phyloP scores from a whole-genome alignment of 495 filamentous ascomycete genomes.

The Neurospora sp. region DNA sequence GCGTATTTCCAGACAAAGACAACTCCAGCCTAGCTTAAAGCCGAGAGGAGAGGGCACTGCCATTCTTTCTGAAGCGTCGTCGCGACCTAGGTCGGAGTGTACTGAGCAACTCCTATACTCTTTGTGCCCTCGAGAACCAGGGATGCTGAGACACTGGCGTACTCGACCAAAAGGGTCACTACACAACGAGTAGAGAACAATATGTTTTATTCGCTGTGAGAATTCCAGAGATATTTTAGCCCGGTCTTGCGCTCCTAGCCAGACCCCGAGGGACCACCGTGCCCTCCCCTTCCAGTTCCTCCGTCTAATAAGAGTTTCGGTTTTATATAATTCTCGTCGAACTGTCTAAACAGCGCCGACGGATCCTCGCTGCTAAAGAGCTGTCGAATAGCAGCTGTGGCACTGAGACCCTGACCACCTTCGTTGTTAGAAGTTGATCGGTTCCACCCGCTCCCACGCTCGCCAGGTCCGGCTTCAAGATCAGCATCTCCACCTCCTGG shows the following conservation, averaged over 20 bases:
- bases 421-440: slow-evolving; percentile 7
- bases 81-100: not conserved
- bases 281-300: slow-evolving; percentile 22
- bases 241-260: not conserved
- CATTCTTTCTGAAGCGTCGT: not conserved
- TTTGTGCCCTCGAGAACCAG: not conserved
- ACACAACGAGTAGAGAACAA: not conserved
- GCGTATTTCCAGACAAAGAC: not conserved
- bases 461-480: slow-evolving; percentile 7
- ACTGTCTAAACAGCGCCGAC: slow-evolving; percentile 78
- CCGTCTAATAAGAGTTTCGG: slow-evolving; percentile 78
- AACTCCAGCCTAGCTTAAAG: not conserved
- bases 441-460: slow-evolving; percentile 8
- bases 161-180: not conserved
- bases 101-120: not conserved
- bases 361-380: slow-evolving; percentile 69
- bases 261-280: slow-evolving; percentile 6
- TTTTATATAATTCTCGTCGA: slow-evolving; percentile 97
- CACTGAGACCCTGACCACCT: slow-evolving; percentile 43
- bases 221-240: not conserved
- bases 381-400: slow-evolving; percentile 61
- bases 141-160: not conserved
- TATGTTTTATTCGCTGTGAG: not conserved
- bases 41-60: not conserved
- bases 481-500: slow-evolving; percentile 18